Base-by-base conservation (phyloP, 202 grass and related monocot genomes). In the Digitaria exilis region DNA sequence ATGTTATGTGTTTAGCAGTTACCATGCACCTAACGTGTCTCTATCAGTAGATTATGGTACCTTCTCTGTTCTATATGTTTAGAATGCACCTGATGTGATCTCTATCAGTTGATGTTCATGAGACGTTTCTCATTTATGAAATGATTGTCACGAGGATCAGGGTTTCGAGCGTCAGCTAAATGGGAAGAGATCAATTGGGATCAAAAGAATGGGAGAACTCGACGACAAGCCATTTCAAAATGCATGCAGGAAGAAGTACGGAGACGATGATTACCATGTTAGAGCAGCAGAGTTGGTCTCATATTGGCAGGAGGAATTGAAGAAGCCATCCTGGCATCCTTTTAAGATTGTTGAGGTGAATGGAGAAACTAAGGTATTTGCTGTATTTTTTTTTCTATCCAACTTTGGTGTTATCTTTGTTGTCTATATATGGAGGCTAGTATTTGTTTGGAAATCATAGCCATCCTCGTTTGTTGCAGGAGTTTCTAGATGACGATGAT, bases 401-500 rank as follows among this genome's bases (percentile, higher is more conserved):
- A 30, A 79, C 17, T 71, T 29, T 39, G 11, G 28, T 65, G 17
- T 71, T 25, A 35, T 65, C 13, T 71, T 71, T 11, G 18, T 9
- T 16, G 37, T 39, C 37, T 39, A n/a, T 51, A 21, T 65, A 16
- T 35, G 22, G 48, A 76, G 35, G 30, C 43, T 75, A 59, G 21
- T 48, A n/a, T 65, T 54, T 65, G 14, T 22, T 82, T 1, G 1
- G 13, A 25, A 67, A 77, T 86, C 7, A 54, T 46, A 72, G 32
- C 13, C 55, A 26, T 60, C 19, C 26, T 59, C 16, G 4, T 26
- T 43, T 76, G 14, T 35, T 68, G n/a, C 84, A 97, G 92, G 90
- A 93, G 91, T 9, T 93, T 79, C 55, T 94, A 50, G 68, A 88
- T 59, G 90, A 94, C 2, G 82, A 97, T 59, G 95, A 97, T 65